Conservation (phyloP, 495 filamentous ascomycete species). For the Neurospora sp. region DNA sequence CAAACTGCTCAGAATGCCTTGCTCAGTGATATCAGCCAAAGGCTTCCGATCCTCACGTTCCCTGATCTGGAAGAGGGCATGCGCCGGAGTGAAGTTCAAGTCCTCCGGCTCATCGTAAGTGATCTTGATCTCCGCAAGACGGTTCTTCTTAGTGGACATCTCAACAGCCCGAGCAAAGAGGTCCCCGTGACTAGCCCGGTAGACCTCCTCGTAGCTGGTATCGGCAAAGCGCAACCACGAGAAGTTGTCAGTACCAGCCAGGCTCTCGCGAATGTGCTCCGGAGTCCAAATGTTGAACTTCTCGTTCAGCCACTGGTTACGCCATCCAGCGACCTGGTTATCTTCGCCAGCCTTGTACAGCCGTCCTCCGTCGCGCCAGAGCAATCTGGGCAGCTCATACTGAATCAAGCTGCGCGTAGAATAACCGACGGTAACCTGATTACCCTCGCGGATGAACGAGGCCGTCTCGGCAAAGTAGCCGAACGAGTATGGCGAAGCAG, state of each 20-base stretch:
- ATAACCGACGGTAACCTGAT: conserved; percentile 68
- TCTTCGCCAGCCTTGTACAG: conserved; percentile 65
- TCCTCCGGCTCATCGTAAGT: conserved; percentile 39
- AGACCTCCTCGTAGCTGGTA: conserved; percentile 60
- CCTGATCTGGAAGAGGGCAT: conserved; percentile 72
- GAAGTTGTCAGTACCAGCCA: conserved; percentile 54
- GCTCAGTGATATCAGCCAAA: conserved; percentile 57
- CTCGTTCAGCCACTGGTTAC: conserved; percentile 59
- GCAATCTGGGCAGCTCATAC: conserved; percentile 67
- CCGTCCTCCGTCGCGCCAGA: conserved; percentile 67
- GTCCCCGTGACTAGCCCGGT: conserved; percentile 47
- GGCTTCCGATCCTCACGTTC: conserved; percentile 57
- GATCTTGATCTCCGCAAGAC: conserved; percentile 35
- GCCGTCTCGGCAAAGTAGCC: conserved; percentile 86
- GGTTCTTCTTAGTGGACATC: conserved; percentile 40
- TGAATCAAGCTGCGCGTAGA: conserved; percentile 81
- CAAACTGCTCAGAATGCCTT: conserved; percentile 64
- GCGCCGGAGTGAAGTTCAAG: conserved; percentile 53
- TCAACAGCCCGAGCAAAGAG: conserved; percentile 52
- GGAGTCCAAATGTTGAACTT: conserved; percentile 84
- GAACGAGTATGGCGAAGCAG: conserved; percentile 71
- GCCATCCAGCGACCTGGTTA: conserved; percentile 69
- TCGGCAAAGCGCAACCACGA: conserved; percentile 87
- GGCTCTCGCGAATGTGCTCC: conserved; percentile 57
- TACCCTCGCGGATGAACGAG: conserved; percentile 84